Conservation (phyloP, 352 stramenopile species). For the Pythium pyrilobum region DNA sequence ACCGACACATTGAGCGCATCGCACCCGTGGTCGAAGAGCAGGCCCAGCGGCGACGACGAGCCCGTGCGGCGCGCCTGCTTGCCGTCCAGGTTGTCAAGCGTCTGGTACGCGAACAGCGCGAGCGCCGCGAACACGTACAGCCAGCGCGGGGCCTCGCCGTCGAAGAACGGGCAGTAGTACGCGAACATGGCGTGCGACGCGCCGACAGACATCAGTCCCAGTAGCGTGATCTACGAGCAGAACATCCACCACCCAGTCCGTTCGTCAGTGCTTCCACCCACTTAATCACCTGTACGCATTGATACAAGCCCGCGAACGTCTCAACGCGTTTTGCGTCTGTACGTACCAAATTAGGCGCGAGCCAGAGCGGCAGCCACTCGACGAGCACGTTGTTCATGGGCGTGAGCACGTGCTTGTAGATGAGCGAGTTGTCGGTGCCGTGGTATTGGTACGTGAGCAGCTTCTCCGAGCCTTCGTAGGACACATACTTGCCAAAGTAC, state of each 20-base stretch:
- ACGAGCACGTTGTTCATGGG: conserved; percentile 84
- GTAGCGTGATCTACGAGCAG: conserved; percentile 75
- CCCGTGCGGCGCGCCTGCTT: conserved; percentile 80
- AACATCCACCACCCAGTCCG: too few species aligned
- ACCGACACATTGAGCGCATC: conserved; percentile 82
- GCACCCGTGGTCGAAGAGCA: conserved; percentile 85
- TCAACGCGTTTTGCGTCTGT: too few species aligned
- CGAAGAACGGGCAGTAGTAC: conserved; percentile 67
- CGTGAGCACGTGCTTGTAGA: conserved; percentile 85
- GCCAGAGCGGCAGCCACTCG: conserved; percentile 68
- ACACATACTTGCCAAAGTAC: conserved; percentile 88
- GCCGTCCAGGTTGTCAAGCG: conserved; percentile 81
- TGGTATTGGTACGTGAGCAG: conserved; percentile 85
- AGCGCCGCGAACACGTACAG: conserved; percentile 50
- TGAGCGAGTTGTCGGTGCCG: conserved; percentile 78
- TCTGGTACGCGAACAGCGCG: conserved; percentile 74
- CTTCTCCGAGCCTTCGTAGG: conserved; percentile 79
- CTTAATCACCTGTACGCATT: not conserved
- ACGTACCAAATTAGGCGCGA: conserved; percentile 71
- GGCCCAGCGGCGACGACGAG: conserved; percentile 68
- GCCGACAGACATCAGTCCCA: conserved; percentile 61
- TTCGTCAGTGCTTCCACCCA: not conserved
- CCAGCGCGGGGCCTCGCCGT: conserved; percentile 66
- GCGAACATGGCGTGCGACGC: conserved; percentile 58
- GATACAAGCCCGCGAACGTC: too few species aligned